A percentile compares a stretch with the other conserved stretches of the same genome.
Evolutionary conservation across 148 eudicot species (phyloP).

Genomic region (Rhododendron ferrugineum): DNA sequence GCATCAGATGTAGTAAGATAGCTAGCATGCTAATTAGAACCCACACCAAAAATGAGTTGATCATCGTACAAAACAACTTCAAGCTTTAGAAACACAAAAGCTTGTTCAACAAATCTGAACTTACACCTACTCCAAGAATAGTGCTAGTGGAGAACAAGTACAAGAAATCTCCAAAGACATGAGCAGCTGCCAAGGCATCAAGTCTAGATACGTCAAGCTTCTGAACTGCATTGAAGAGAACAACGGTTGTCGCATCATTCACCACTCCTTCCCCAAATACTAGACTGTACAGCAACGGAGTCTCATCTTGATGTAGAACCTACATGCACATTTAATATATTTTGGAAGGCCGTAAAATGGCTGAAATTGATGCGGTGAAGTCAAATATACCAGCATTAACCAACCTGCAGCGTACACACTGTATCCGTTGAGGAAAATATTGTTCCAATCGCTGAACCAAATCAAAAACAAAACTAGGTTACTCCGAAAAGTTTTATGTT

Average conservation of each 20-base stretch:
- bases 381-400: constrained; percentile 8
- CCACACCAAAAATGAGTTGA: not conserved
- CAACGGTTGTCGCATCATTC: constrained; percentile 96
- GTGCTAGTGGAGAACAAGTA: constrained; percentile 89
- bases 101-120: constrained; percentile 18
- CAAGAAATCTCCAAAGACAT: constrained; percentile 55
- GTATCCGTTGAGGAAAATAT: constrained; percentile 98
- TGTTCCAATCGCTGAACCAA: constrained; percentile 70
- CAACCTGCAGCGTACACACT: constrained; percentile 94
- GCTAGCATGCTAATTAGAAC: not conserved
- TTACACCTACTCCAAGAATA: constrained; percentile 67
- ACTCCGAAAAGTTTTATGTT: not conserved
- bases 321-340: constrained; percentile 11
- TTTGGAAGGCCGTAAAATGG: not conserved
- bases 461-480: constrained; percentile 9
- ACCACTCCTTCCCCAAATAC: constrained; percentile 99
- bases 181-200: constrained; percentile 53
- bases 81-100: not conserved
- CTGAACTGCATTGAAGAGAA: constrained; percentile 91
- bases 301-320: constrained; percentile 94
- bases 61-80: not conserved
- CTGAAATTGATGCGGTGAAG: not conserved
- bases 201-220: constrained; percentile 60
- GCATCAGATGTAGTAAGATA: not conserved
- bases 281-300: constrained; percentile 89